Conservation (phyloP, 2,329 filamentous ascomycete species). For the Phaeophleospora eucalypticola region DNA sequence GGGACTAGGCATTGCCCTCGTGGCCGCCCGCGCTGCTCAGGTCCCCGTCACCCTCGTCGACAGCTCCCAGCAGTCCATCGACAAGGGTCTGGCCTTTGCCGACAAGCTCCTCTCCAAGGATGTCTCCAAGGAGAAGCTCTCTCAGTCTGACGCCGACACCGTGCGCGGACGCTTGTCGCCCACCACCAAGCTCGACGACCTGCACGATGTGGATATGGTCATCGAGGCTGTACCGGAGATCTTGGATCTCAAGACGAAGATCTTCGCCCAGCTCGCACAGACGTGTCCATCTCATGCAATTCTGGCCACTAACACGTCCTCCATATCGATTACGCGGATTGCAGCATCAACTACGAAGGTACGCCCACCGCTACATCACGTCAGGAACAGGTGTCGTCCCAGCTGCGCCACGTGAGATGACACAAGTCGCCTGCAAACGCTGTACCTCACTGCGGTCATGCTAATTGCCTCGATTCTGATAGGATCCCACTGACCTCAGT, state of each 20-base stretch:
- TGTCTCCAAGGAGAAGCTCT: conserved; percentile 80
- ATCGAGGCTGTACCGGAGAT: conserved; percentile 92
- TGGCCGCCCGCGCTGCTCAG: conserved; percentile 78
- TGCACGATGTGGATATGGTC: conserved; percentile 86
- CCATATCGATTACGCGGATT: conserved; percentile 94
- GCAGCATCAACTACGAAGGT: conserved; percentile 71
- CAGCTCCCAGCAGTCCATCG: conserved; percentile 74
- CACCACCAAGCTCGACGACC: conserved; percentile 69
- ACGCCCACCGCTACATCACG: background rate
- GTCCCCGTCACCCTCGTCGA: conserved; percentile 86
- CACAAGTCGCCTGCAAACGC: conserved; percentile 1
- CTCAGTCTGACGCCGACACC: conserved; percentile 72
- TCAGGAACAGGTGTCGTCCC: background rate
- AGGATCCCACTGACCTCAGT: conserved; percentile 71
- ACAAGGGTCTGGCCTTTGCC: conserved; percentile 87
- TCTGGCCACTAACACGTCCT: conserved; percentile 96
- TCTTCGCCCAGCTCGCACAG: conserved; percentile 77
- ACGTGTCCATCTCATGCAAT: conserved; percentile 82
- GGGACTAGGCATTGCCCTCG: conserved; percentile 93
- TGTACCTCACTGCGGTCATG: conserved; percentile 11
- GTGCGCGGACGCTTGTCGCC: conserved; percentile 65
- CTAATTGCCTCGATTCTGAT: conserved; percentile 29
- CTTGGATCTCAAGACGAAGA: conserved; percentile 76
- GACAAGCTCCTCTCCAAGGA: conserved; percentile 94
- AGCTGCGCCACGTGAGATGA: conserved; percentile 1